Conservation (phyloP, 805 yeast genomes). For the Scheffersomyces lignosus region DNA sequence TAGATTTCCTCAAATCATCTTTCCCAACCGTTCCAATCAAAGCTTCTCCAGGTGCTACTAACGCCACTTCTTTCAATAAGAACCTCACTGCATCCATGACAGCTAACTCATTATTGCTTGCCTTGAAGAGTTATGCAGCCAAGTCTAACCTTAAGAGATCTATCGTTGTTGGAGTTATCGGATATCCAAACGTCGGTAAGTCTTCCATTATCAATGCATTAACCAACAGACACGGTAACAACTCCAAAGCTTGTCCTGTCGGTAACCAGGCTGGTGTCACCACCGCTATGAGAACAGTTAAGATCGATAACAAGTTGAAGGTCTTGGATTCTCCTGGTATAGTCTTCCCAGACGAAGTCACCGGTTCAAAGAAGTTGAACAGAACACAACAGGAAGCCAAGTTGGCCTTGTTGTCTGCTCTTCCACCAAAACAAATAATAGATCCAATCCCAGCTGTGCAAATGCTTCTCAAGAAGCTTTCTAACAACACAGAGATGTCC, state of each 20-base stretch:
- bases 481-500: slow-evolving; percentile 75
- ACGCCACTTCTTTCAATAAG: slow-evolving; percentile 67
- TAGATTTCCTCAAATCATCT: slow-evolving; percentile 68
- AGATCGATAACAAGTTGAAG: slow-evolving; percentile 85
- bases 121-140: slow-evolving; percentile 82
- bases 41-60: slow-evolving; percentile 75
- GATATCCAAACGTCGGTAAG: slow-evolving; percentile 97
- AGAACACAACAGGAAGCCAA: slow-evolving; percentile 81
- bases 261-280: slow-evolving; percentile 99
- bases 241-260: slow-evolving; percentile 82
- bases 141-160: slow-evolving; percentile 85
- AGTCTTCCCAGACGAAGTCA: slow-evolving; percentile 76
- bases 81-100: slow-evolving; percentile 70
- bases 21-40: slow-evolving; percentile 92
- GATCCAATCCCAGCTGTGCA: slow-evolving; percentile 86
- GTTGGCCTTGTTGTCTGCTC: slow-evolving; percentile 80
- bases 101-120: slow-evolving; percentile 69
- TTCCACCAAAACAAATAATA: slow-evolving; percentile 79
- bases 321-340: slow-evolving; percentile 96
- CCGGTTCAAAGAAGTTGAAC: slow-evolving; percentile 40
- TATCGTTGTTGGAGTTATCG: slow-evolving; percentile 91
- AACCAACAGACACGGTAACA: slow-evolving; percentile 74
- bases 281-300: slow-evolving; percentile 86
- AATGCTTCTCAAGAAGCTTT: slow-evolving; percentile 69
- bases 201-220: slow-evolving; percentile 91